Evolutionary conservation across 192 early-diverging fungal species (phyloP).

Genomic region (Backusella parvicylindrica): DNA sequence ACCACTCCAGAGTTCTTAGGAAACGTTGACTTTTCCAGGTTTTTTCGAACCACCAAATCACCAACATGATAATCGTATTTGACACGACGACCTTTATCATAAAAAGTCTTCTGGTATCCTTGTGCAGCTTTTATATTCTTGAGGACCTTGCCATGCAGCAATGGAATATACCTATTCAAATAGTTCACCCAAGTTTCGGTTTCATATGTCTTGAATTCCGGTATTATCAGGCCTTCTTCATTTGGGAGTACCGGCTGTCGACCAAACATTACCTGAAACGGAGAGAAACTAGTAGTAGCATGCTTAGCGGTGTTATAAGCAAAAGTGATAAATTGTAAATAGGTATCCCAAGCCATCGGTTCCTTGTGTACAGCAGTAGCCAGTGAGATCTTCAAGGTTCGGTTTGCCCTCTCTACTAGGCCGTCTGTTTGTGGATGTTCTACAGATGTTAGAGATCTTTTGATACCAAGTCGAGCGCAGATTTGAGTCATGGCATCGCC

Average conservation of each 20-base stretch:
- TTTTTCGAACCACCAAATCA: neutral
- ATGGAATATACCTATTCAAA: neutral
- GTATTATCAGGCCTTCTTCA: neutral
- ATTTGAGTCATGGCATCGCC: neutral
- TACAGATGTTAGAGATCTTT: neutral
- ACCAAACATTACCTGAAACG: slow-evolving; percentile 9
- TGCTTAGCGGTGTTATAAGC: slow-evolving; percentile 13
- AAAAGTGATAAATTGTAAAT: slow-evolving; percentile 1
- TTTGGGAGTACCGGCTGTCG: neutral
- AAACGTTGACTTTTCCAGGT: neutral
- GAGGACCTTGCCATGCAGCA: neutral
- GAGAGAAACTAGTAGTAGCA: neutral
- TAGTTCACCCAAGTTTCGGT: neutral
- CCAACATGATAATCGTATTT: neutral
- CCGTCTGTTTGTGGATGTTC: slow-evolving; percentile 17
- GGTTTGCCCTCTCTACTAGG: slow-evolving; percentile 4
- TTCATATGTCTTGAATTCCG: neutral
- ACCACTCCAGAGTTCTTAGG: too few relatives aligned
- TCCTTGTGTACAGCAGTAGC: neutral
- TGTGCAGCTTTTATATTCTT: neutral
- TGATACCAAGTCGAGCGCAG: neutral
- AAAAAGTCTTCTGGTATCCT: neutral
- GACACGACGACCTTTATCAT: neutral
- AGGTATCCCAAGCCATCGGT: neutral
- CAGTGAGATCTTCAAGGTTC: neutral